A percentile compares a stretch with the other conserved stretches of the same genome.
These are phyloP conservation scores for Tarenaya hassleriana DNA, from an alignment of 345 rosid species.

Conservation along the genomic window DNA sequence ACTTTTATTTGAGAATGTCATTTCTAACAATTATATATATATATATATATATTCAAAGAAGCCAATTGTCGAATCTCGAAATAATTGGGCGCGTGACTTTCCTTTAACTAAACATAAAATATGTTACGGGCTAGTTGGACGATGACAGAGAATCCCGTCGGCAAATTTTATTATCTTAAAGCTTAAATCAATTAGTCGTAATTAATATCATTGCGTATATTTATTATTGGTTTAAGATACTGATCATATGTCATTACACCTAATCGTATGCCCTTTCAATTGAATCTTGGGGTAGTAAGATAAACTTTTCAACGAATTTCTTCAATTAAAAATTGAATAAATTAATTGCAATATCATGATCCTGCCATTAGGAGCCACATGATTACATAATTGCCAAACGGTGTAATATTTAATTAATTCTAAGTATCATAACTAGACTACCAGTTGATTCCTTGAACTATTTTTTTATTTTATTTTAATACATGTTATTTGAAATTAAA, in stretches of 20 bases:
- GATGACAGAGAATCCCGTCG: constrained; percentile 12
- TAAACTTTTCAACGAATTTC: constrained; percentile 17
- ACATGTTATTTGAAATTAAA: too few relatives aligned
- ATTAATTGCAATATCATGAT: constrained; percentile 5
- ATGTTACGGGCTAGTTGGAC: too few relatives aligned
- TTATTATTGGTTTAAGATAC: constrained; percentile 24
- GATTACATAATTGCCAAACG: constrained; percentile 18
- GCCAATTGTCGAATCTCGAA: too few relatives aligned
- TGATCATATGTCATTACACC: constrained; percentile 24
- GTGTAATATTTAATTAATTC: background rate
- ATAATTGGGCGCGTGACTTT: too few relatives aligned
- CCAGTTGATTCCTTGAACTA: too few relatives aligned
- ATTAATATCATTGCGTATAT: constrained; percentile 16
- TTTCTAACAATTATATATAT: too few relatives aligned
- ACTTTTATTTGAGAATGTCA: too few relatives aligned
- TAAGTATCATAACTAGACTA: too few relatives aligned
- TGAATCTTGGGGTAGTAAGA: constrained; percentile 62
- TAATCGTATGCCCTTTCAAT: constrained; percentile 42
- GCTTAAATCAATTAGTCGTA: background rate
- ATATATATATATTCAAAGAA: too few relatives aligned
- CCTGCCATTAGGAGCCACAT: constrained; percentile 22
- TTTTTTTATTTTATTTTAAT: too few relatives aligned
- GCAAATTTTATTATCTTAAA: constrained; percentile 6
- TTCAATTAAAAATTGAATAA: constrained; percentile 10
- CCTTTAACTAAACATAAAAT: too few relatives aligned